A percentile compares a stretch with the other conserved stretches of the same genome.
Conservation (phyloP, 352 stramenopile genomes). For the Phytopythium aichiense region DNA sequence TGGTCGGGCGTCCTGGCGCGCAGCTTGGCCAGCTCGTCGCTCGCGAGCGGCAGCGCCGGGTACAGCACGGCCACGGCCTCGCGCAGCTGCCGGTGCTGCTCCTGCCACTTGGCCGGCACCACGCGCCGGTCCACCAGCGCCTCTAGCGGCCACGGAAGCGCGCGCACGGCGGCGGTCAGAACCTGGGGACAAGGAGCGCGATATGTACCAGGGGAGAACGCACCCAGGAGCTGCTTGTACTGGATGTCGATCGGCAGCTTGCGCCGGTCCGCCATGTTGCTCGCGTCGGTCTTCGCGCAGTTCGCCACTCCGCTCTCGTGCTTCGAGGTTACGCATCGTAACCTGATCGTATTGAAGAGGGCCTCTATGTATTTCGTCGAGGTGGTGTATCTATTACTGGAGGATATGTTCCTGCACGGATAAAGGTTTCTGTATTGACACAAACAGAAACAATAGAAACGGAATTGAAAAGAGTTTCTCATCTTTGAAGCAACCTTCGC, state of each 20-base stretch:
- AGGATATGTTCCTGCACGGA: too few species aligned
- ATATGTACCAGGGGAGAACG: background rate
- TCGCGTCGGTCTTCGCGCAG: background rate
- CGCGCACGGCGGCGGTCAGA: background rate
- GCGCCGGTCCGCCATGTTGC: conserved; percentile 48
- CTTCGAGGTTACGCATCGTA: too few species aligned
- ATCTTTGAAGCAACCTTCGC: too few species aligned
- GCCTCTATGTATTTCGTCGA: too few species aligned
- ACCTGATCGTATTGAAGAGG: too few species aligned
- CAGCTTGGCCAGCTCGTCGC: conserved; percentile 43
- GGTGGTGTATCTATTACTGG: too few species aligned
- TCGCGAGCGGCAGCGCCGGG: conserved; percentile 37
- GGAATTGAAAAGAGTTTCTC: too few species aligned
- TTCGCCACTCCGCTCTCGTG: too few species aligned
- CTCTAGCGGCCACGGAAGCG: conserved; percentile 22
- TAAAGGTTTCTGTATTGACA: too few species aligned
- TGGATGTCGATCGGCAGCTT: conserved; percentile 77
- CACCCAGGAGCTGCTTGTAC: conserved; percentile 77
- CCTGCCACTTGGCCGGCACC: conserved; percentile 65
- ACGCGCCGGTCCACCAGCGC: conserved; percentile 66
- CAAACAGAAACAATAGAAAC: too few species aligned
- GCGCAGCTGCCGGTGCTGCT: conserved; percentile 61
- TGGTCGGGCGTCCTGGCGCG: conserved; percentile 37
- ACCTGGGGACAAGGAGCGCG: background rate
- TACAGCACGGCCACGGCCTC: conserved; percentile 54